Percentiles rank a stretch among this genome's conserved stretches.
These are phyloP conservation scores for Lablab purpureus DNA, from an alignment of 306 rosid species.

Conservation along the genomic window DNA sequence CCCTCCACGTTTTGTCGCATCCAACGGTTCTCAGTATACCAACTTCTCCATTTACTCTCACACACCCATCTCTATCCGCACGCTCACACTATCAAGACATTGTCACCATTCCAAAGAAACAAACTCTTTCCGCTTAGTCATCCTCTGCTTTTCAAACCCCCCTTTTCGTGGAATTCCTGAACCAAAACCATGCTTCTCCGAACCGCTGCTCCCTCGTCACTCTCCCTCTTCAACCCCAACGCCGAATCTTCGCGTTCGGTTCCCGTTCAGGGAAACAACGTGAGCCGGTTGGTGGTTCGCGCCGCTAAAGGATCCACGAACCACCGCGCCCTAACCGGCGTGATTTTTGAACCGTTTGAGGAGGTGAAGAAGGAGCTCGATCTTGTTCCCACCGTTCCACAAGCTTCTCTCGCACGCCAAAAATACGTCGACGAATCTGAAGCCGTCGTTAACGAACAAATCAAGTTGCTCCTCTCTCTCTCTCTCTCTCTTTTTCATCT, in stretches of 20 bases:
- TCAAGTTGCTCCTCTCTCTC: conserved; percentile 57
- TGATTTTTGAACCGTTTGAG: conserved; percentile 89
- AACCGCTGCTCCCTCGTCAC: conserved; percentile 48
- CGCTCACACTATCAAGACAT: background rate
- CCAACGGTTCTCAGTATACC: conserved; percentile 47
- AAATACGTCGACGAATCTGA: conserved; percentile 64
- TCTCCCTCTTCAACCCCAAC: conserved; percentile 47
- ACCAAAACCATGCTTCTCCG: conserved; percentile 63
- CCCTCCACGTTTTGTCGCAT: conserved; percentile 56
- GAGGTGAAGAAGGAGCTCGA: conserved; percentile 94
- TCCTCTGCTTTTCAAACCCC: background rate
- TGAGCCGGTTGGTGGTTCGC: conserved; percentile 42
- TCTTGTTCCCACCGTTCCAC: conserved; percentile 79
- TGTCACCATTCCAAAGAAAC: background rate
- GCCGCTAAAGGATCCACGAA: conserved; percentile 63
- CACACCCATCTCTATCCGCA: conserved; percentile 22
- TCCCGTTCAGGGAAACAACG: conserved; percentile 38
- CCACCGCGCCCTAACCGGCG: conserved; percentile 69
- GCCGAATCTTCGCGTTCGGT: conserved; percentile 43
- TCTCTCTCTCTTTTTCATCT: background rate
- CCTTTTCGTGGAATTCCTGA: background rate
- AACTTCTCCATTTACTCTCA: background rate
- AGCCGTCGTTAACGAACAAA: conserved; percentile 91
- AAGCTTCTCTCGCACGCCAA: conserved; percentile 85
- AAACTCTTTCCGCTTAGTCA: background rate